Percentiles rank a stretch among this genome's conserved stretches.
Evolutionary conservation across 345 rosid species (phyloP).

Genomic region (Triadica sebifera): DNA sequence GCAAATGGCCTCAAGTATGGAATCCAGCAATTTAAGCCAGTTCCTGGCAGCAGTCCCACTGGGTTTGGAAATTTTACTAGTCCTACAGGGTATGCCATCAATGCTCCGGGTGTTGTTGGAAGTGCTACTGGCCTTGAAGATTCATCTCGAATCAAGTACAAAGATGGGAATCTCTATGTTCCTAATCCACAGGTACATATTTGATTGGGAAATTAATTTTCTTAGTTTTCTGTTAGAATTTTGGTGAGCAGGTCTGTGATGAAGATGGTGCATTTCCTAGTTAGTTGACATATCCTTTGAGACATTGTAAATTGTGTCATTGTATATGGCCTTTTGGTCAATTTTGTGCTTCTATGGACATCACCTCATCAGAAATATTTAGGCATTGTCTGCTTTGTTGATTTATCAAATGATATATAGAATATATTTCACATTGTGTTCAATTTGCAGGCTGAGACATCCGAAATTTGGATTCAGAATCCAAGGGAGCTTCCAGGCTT

Average conservation of each 20-base stretch:
- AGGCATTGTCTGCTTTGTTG: background rate
- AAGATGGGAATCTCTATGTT: slow-evolving; percentile 72
- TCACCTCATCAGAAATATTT: no score
- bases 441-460: slow-evolving; percentile 68
- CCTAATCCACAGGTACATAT: slow-evolving; percentile 77
- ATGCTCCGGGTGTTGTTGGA: slow-evolving; percentile 75
- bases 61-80: slow-evolving; percentile 57
- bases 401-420: background rate
- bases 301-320: no score
- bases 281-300: background rate
- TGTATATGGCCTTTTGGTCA: no score
- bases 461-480: slow-evolving; percentile 93
- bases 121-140: slow-evolving; percentile 75
- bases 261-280: background rate
- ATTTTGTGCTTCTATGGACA: background rate
- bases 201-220: background rate
- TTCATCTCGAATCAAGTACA: slow-evolving; percentile 78
- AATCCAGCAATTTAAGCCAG: slow-evolving; percentile 78
- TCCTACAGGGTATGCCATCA: slow-evolving; percentile 67
- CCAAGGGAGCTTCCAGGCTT: slow-evolving; percentile 65
- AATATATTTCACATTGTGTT: background rate
- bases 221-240: background rate
- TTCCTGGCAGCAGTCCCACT: slow-evolving; percentile 57
- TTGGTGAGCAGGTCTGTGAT: background rate
- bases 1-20: slow-evolving; percentile 83